phyloP scores from a whole-genome alignment of 139 green algal species.

The Eudorina sp. region DNA sequence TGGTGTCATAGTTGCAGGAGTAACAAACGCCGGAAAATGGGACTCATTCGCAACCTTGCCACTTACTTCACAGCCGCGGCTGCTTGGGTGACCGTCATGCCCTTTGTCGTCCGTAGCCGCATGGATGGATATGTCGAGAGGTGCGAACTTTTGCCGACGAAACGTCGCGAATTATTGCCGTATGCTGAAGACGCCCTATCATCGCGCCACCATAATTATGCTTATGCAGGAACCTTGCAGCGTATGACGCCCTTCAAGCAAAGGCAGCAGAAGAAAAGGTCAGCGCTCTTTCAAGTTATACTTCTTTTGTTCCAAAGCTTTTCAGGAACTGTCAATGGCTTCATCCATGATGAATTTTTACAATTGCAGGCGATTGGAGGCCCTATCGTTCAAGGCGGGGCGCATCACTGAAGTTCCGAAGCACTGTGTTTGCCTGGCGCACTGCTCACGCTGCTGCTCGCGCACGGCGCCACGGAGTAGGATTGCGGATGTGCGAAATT shows the following conservation, averaged over 20 bases:
- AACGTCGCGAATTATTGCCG: no score
- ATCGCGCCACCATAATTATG: no score
- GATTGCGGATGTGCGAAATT: no score
- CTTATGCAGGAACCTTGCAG: slow-evolving; percentile 26
- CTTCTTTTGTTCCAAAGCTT: background rate
- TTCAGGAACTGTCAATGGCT: background rate
- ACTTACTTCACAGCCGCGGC: background rate
- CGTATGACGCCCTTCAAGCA: background rate
- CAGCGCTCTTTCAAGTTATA: no score
- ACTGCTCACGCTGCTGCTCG: no score
- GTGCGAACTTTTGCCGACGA: no score
- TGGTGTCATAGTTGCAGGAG: no score
- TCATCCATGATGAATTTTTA: background rate
- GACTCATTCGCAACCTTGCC: slow-evolving; percentile 39
- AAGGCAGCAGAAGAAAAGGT: slow-evolving; percentile 1
- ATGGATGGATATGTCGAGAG: slow-evolving; percentile 39
- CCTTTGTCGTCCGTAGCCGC: background rate
- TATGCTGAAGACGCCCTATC: no score
- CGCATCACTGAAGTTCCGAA: slow-evolving; percentile 15
- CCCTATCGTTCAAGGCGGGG: background rate
- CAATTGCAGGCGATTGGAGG: slow-evolving; percentile 26
- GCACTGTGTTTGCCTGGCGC: no score
- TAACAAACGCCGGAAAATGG: slow-evolving; percentile 26
- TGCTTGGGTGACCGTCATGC: background rate
- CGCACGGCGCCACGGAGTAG: no score